These are phyloP conservation scores for Zymoseptoria ardabiliae DNA, from an alignment of 2,329 filamentous ascomycete genomes.

Conservation along the genomic window DNA sequence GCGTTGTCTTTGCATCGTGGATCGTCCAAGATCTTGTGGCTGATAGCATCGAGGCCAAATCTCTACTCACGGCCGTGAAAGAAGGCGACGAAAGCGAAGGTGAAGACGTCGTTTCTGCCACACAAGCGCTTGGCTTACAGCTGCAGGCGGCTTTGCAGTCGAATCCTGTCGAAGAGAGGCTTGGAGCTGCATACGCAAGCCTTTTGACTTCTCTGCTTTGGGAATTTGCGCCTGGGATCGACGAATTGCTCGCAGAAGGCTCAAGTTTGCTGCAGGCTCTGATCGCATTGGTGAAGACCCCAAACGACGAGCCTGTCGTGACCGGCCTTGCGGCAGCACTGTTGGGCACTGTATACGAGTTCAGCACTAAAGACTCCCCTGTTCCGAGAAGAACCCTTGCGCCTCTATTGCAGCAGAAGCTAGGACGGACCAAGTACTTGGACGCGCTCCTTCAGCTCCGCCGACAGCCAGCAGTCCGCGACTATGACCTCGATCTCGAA, in stretches of 20 bases:
- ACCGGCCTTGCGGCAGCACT: slow-evolving; percentile 72
- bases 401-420: slow-evolving; percentile 64
- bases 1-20: slow-evolving; percentile 81
- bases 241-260: slow-evolving; percentile 86
- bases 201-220: slow-evolving; percentile 83
- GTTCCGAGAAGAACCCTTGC: slow-evolving; percentile 76
- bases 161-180: slow-evolving; percentile 59
- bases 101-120: slow-evolving; percentile 90
- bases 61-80: slow-evolving; percentile 68
- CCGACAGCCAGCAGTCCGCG: slow-evolving; percentile 68
- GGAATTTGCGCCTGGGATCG: slow-evolving; percentile 82
- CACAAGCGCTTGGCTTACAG: slow-evolving; percentile 81
- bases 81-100: slow-evolving; percentile 84
- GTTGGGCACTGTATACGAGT: slow-evolving; percentile 86
- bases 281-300: slow-evolving; percentile 47
- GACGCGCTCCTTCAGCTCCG: slow-evolving; percentile 72
- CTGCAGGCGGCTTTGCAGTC: slow-evolving; percentile 68
- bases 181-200: slow-evolving; percentile 82
- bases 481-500: slow-evolving; percentile 64
- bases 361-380: slow-evolving; percentile 94
- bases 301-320: slow-evolving; percentile 42
- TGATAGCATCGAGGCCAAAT: slow-evolving; percentile 72
- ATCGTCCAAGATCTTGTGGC: slow-evolving; percentile 80
- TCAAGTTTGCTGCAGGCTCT: slow-evolving; percentile 66
- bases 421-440: slow-evolving; percentile 82